Evolutionary conservation across 805 yeast genomes (phyloP), one percentile per base, ranked within the genome.

Genomic region (Wickerhamiella musiphila): DNA sequence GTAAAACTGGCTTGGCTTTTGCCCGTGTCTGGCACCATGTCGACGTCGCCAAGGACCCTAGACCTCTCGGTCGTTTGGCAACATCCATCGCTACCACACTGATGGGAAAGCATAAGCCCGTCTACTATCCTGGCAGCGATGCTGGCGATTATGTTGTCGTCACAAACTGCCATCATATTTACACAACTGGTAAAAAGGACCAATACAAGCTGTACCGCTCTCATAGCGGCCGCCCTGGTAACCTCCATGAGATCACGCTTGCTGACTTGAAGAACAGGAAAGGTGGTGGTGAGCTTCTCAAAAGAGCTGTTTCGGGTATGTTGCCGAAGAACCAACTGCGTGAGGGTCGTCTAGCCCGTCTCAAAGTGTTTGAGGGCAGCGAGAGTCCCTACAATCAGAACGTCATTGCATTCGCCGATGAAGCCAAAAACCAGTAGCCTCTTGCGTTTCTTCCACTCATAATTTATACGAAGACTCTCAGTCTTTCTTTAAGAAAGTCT

Each of bases 91-190:
- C 98, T 17, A 63, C 72, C 19, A 73, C 90, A 0, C 64, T 90
- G 26, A 82, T 79, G 57, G 99, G 99, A n/a, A 90, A 90, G 54
- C 95, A 90, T 60, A 90, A 90, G 61, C 99, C 99, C 4, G 68
- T 82, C 0, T 76, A 58, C 42, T 81, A 83, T 47, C 70, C 69
- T 18, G 66, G 44, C 35, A 45, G 77, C 52, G 99, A 90, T 57
- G 71, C 74, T 41, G 99, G 99, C 10, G 99, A 90, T 56, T 90
- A 84, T 49, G 95, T 90, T 9, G 96, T 90, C 9, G 94, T 86
- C 2, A 78, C 95, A 10, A 92, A 90, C 59, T 83, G 94, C 49
- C 67, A 79, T 36, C 70, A 71, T 42, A 54, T 90, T 47, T 73
- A 73, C 43, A 63, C 77, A n/a, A 73, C 94, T 0, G 96, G 96